Conservation (phyloP, 768 basidiomycete genomes). For the Chlorophyllum brunneum region DNA sequence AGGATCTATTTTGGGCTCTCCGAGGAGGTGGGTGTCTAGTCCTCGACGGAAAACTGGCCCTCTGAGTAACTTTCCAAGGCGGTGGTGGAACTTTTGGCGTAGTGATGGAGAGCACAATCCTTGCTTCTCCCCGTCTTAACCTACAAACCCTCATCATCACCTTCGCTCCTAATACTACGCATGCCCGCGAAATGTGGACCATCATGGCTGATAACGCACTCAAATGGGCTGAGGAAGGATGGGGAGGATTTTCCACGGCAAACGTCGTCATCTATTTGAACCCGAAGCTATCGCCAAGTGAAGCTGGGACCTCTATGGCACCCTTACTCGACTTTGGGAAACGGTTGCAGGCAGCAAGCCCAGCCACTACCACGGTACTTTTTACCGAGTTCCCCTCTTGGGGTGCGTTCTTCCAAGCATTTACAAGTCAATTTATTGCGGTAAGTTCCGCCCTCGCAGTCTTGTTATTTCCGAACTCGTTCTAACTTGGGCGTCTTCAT, state of each 20-base stretch:
- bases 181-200: conserved; percentile 31
- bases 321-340: conserved; percentile 36
- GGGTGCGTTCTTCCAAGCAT: conserved; percentile 34
- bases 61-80: conserved; percentile 1
- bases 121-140: conserved; percentile 32
- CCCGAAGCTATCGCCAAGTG: conserved; percentile 32
- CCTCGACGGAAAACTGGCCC: neutral
- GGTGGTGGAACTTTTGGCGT: conserved; percentile 39
- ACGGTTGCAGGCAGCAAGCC: conserved; percentile 20
- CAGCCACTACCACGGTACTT: conserved; percentile 22
- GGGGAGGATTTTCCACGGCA: conserved; percentile 41
- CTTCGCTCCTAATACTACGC: conserved; percentile 22
- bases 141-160: conserved; percentile 33
- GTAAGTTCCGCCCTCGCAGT: conserved; percentile 21
- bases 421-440: conserved; percentile 33
- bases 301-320: conserved; percentile 37
- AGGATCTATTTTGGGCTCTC: conserved; percentile 43
- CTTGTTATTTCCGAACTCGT: neutral
- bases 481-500: neutral
- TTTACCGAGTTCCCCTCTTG: conserved; percentile 40
- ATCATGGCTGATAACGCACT: conserved; percentile 35
- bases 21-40: conserved; percentile 30
- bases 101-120: conserved; percentile 32
- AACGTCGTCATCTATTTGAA: conserved; percentile 40
- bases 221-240: conserved; percentile 42